Evolutionary conservation across 306 rosid species (phyloP).

Genomic region (Arachis hypogaea): DNA sequence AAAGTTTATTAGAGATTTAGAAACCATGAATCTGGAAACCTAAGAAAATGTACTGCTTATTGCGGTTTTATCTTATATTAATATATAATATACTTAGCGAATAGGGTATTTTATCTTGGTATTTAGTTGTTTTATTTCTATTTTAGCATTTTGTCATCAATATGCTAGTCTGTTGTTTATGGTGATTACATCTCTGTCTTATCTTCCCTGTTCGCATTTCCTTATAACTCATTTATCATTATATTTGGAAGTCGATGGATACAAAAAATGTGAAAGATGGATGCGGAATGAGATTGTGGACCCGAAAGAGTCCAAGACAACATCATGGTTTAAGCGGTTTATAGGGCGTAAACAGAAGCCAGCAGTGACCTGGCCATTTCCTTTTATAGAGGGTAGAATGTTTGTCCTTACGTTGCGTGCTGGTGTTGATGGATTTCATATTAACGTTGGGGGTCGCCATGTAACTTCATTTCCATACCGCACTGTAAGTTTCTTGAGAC

Average conservation of each 20-base stretch:
- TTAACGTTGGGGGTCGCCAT: slow-evolving; percentile 87
- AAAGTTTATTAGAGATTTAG: background rate
- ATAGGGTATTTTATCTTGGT: background rate
- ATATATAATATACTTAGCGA: slow-evolving; percentile 6
- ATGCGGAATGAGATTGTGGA: slow-evolving; percentile 67
- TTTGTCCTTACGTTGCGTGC: slow-evolving; percentile 87
- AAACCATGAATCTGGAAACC: background rate
- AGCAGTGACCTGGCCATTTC: slow-evolving; percentile 93
- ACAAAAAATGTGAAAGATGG: slow-evolving; percentile 84
- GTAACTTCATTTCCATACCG: slow-evolving; percentile 89
- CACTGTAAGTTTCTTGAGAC: slow-evolving; percentile 58
- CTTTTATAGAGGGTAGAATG: slow-evolving; percentile 84
- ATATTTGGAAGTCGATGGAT: slow-evolving; percentile 80
- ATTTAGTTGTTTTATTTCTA: background rate
- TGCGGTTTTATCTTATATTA: background rate
- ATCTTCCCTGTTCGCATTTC: background rate
- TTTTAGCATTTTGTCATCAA: slow-evolving; percentile 8
- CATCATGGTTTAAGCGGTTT: slow-evolving; percentile 90
- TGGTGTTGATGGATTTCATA: slow-evolving; percentile 87
- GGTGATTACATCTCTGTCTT: background rate
- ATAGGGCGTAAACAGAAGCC: slow-evolving; percentile 96
- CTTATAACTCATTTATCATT: slow-evolving; percentile 27
- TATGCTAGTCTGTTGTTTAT: slow-evolving; percentile 19
- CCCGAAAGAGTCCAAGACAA: slow-evolving; percentile 80
- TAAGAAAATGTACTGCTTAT: slow-evolving; percentile 7